These are phyloP conservation scores for Populus trichocarpa DNA, from an alignment of 441 rosid genomes.

Conservation along the genomic window DNA sequence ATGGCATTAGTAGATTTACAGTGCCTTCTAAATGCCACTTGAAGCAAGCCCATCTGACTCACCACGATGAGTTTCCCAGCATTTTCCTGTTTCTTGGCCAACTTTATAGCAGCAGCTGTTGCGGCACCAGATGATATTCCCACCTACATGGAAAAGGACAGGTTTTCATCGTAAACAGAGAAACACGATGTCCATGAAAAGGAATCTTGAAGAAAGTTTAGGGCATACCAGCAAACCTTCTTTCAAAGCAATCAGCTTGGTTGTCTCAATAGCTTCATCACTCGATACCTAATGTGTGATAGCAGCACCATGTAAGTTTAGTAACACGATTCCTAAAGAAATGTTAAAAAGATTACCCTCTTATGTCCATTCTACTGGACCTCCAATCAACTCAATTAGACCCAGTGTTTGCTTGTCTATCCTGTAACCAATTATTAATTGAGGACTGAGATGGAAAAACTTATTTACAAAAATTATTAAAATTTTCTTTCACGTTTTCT, in stretches of 20 bases:
- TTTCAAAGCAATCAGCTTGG: slow-evolving; percentile 56
- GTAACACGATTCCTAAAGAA: not conserved
- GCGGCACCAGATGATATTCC: slow-evolving; percentile 73
- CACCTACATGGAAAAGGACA: slow-evolving; percentile 27
- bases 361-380: too few relatives aligned
- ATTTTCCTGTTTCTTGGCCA: slow-evolving; percentile 46
- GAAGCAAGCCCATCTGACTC: slow-evolving; percentile 8
- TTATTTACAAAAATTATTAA: too few relatives aligned
- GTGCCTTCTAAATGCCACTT: too few relatives aligned
- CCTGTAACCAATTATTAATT: too few relatives aligned
- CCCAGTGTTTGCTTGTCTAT: too few relatives aligned
- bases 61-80: slow-evolving; percentile 52
- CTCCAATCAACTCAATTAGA: too few relatives aligned
- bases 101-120: slow-evolving; percentile 44
- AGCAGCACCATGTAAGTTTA: not conserved
- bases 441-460: too few relatives aligned
- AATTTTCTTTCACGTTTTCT: too few relatives aligned
- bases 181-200: not conserved
- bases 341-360: not conserved
- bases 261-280: slow-evolving; percentile 74
- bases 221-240: slow-evolving; percentile 69
- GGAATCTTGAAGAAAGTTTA: not conserved
- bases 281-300: slow-evolving; percentile 44
- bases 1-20: not conserved
- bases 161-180: not conserved